phyloP scores from a whole-genome alignment of 345 rosid species.

The Cardamine chenopodiifolia region DNA sequence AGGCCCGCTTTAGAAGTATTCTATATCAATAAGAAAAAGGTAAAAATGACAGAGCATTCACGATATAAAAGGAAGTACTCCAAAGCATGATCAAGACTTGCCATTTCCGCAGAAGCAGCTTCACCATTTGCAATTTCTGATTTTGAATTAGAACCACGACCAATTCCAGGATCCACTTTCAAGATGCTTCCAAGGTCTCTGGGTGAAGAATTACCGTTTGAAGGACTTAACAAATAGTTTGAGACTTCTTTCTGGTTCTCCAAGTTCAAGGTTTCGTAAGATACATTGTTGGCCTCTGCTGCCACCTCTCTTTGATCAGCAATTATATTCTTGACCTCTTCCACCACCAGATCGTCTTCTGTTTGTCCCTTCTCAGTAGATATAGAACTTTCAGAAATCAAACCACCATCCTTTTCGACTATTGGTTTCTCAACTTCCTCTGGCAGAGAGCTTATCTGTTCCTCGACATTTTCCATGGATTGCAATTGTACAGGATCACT shows the following conservation, averaged over 20 bases:
- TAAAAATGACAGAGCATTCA: constrained; percentile 10
- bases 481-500: constrained; percentile 56
- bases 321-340: constrained; percentile 58
- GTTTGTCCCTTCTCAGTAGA: constrained; percentile 50
- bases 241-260: constrained; percentile 43
- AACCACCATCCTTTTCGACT: constrained; percentile 38
- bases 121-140: constrained; percentile 51
- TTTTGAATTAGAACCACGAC: constrained; percentile 46
- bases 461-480: constrained; percentile 54
- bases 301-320: constrained; percentile 49
- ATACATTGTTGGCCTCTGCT: constrained; percentile 26
- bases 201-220: constrained; percentile 44
- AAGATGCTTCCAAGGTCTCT: constrained; percentile 44
- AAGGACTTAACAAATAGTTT: constrained; percentile 40
- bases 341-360: constrained; percentile 70
- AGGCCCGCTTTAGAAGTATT: not conserved
- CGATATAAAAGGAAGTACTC: constrained; percentile 26
- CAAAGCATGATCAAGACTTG: constrained; percentile 48
- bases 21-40: constrained; percentile 16
- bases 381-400: constrained; percentile 44
- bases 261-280: constrained; percentile 36
- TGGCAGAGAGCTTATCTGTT: constrained; percentile 62
- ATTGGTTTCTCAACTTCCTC: constrained; percentile 61
- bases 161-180: constrained; percentile 53
- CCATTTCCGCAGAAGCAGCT: constrained; percentile 58